Base-by-base conservation (phyloP, 768 basidiomycete genomes). In the Leccinum arenicola region DNA sequence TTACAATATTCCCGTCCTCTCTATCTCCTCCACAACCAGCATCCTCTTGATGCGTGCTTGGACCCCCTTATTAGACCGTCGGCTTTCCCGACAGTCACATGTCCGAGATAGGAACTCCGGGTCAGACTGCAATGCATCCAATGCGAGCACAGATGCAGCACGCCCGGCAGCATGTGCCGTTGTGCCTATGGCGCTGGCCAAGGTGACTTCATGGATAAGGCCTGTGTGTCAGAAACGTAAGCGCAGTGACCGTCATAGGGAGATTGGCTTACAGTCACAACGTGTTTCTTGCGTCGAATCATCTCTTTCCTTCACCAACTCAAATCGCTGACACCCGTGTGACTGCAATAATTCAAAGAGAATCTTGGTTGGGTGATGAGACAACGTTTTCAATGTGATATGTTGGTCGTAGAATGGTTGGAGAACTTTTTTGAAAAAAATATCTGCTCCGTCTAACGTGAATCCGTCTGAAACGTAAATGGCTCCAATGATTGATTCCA, bases 401-500 rank as follows among this genome's bases (percentile, higher is more conserved):
- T 92, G 84, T 62, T 80, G 80, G 71, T 92, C 85, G 66, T 86
- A 91, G 70, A 94, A 95, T 6, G 91, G 91, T 70, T 84, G 80
- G 56, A 93, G 75, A 50, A 88, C 74, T 54, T 78, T 82, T 57
- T 85, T 79, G 73, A 89, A 94, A 65, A 94, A 78, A 0, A 75
- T 74, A 65, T 88, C 81, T 25, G 81, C 80, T 4, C 89, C 88
- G 54, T 75, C 73, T 25, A 81, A 80, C 17, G 83, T 80, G 72
- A 86, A 90, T 56, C 81, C 77, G 68, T 93, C 91, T 21, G 86
- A 89, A 61, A 94, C 81, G 73, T 87, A 91, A 52, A 92, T 74
- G 10, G 90, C 92, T 9, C 91, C 93, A 36, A 91, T 76, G 43
- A 90, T 77, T 3, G 91, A 86, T 72, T 95, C 92, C 21, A 94